Percentiles rank a stretch among this genome's conserved stretches.
phyloP scores from a whole-genome alignment of 2,329 filamentous ascomycete genomes.

The Fusarium sp. region DNA sequence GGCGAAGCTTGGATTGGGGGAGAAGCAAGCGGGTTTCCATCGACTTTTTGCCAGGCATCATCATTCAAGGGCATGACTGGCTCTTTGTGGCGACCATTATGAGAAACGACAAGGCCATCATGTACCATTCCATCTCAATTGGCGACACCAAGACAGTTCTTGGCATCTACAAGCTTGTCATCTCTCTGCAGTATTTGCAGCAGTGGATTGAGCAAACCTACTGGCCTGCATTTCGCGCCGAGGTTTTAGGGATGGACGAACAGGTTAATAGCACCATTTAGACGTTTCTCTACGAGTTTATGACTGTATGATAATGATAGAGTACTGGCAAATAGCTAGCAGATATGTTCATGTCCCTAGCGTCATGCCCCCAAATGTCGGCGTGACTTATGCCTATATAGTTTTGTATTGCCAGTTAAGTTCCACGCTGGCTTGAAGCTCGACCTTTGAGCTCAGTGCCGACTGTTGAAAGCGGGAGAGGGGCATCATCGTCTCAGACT shows the following conservation, averaged over 20 bases:
- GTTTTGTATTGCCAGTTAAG: no score
- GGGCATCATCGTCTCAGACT: no score
- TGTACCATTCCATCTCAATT: neutral
- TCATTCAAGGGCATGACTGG: slow-evolving; percentile 32
- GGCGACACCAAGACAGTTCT: neutral
- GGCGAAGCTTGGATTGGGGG: slow-evolving; percentile 16
- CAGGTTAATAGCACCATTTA: neutral
- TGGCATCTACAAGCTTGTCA: slow-evolving; percentile 7
- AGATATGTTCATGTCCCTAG: neutral
- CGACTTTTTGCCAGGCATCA: slow-evolving; percentile 30
- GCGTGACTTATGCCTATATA: no score
- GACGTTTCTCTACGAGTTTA: neutral
- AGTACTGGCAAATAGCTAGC: neutral
- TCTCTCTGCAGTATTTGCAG: slow-evolving; percentile 16
- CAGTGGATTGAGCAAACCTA: slow-evolving; percentile 7
- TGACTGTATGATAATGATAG: neutral
- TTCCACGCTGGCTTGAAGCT: no score
- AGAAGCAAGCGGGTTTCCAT: neutral
- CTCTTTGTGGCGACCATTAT: slow-evolving; percentile 22
- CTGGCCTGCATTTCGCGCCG: slow-evolving; percentile 12
- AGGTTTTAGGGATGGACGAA: neutral
- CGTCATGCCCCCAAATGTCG: neutral
- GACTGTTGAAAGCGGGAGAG: no score
- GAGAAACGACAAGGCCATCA: neutral
- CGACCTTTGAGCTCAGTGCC: no score